Conservation (phyloP, 2,329 filamentous ascomycete genomes). For the Lasiodiplodia sp. region DNA sequence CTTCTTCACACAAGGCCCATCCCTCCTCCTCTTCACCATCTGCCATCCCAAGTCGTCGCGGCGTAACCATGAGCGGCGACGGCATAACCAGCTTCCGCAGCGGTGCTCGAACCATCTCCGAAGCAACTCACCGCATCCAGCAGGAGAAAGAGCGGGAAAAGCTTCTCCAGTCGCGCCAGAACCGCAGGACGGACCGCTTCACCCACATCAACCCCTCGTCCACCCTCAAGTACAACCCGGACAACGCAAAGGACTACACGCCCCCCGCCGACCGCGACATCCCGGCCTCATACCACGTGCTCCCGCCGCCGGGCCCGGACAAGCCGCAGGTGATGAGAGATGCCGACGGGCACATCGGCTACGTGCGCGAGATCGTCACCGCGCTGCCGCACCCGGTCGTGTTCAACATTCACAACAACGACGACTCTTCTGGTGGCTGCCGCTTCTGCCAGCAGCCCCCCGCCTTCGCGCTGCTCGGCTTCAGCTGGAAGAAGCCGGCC, state of each 20-base stretch:
- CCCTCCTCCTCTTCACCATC: not conserved
- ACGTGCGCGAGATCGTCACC: conserved; percentile 45
- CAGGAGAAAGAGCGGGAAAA: not conserved
- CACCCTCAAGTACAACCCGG: not conserved
- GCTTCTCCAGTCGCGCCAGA: not conserved
- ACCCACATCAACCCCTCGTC: conserved; percentile 3
- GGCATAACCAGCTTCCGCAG: conserved; percentile 1
- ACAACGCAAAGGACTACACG: not conserved
- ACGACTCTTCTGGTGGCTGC: conserved; percentile 38
- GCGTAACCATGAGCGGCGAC: not conserved
- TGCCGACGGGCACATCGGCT: conserved; percentile 37
- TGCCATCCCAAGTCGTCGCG: not conserved
- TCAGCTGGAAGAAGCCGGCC: conserved; percentile 44
- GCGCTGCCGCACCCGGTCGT: conserved; percentile 52
- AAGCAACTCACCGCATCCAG: not conserved
- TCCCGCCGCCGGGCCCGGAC: not conserved
- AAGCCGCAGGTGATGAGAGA: conserved; percentile 38
- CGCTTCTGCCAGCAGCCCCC: conserved; percentile 50
- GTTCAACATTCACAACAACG: conserved; percentile 37
- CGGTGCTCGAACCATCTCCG: not conserved
- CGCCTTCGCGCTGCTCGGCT: conserved; percentile 50
- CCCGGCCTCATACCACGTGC: not conserved
- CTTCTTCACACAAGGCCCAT: not conserved
- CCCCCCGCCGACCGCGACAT: not conserved
- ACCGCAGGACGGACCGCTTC: not conserved